phyloP scores from a whole-genome alignment of 2,329 filamentous ascomycete species.

The Diaporthe citriasiana region DNA sequence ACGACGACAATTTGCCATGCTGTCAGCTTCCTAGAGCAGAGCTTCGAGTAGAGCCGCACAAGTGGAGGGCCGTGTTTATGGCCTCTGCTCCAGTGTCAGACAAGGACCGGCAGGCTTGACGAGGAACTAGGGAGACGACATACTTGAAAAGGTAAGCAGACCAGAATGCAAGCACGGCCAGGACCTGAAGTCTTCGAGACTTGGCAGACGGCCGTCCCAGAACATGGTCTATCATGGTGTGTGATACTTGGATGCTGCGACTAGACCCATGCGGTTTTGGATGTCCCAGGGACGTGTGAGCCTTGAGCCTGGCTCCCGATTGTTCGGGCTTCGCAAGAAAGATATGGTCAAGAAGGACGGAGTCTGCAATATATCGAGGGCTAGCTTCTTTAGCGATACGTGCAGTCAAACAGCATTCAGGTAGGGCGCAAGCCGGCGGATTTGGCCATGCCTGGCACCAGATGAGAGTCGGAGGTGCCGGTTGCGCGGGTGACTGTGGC shows the following conservation, averaged over 20 bases:
- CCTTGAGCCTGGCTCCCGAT: not conserved
- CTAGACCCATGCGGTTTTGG: not conserved
- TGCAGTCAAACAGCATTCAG: not conserved
- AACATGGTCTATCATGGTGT: conserved; percentile 83
- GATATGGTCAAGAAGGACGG: not conserved
- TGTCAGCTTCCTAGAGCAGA: conserved; percentile 80
- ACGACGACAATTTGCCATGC: conserved; percentile 91
- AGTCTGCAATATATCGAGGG: not conserved
- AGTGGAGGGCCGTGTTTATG: conserved; percentile 89
- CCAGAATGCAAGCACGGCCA: conserved; percentile 94
- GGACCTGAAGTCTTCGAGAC: conserved; percentile 92
- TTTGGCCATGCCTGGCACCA: conserved; percentile 26
- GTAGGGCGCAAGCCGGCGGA: conserved; percentile 17
- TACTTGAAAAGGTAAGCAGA: conserved; percentile 84
- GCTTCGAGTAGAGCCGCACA: conserved; percentile 77
- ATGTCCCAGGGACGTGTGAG: not conserved
- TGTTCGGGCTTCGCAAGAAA: not conserved
- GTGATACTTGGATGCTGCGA: conserved; percentile 15
- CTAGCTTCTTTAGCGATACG: not conserved
- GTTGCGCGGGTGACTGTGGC: not conserved
- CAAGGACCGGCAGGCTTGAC: conserved; percentile 43
- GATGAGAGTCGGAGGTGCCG: not conserved
- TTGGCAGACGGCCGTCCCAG: conserved; percentile 90
- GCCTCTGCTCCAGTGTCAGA: conserved; percentile 67
- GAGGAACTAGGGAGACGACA: conserved; percentile 43